phyloP scores from a whole-genome alignment of 176 grass and related monocot species.

The Triticum turgidum region DNA sequence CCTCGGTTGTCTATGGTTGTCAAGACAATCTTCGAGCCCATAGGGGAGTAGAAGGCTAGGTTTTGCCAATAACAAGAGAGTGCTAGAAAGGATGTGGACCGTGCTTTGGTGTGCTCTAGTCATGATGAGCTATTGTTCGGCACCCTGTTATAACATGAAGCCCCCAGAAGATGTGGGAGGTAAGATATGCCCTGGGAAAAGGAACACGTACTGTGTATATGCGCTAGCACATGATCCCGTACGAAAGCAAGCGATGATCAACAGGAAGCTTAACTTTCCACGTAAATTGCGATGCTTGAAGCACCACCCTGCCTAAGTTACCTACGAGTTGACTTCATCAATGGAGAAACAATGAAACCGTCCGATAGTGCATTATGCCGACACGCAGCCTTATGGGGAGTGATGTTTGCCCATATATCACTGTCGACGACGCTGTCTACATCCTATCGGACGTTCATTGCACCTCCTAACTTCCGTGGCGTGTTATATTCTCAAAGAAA shows the following conservation, averaged over 20 bases:
- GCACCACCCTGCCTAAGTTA: not conserved
- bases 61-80: no score
- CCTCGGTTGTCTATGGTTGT: no score
- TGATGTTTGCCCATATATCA: not conserved
- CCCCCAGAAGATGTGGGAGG: no score
- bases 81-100: no score
- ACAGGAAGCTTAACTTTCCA: not conserved
- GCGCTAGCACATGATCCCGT: not conserved
- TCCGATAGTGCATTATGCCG: not conserved
- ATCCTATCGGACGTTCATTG: no score
- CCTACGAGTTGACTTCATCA: constrained; percentile 1
- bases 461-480: no score
- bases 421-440: not conserved
- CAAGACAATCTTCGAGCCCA: no score
- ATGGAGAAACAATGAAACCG: not conserved
- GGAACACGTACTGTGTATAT: not conserved
- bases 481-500: no score
- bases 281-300: not conserved
- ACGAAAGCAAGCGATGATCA: not conserved
- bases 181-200: not conserved
- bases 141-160: no score
- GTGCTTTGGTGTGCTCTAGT: no score
- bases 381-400: not conserved
- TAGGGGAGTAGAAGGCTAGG: no score
- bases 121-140: no score